A percentile compares a stretch with the other conserved stretches of the same genome.
Conservation (phyloP, 2,329 filamentous ascomycete species). For the Xylaria sp. region DNA sequence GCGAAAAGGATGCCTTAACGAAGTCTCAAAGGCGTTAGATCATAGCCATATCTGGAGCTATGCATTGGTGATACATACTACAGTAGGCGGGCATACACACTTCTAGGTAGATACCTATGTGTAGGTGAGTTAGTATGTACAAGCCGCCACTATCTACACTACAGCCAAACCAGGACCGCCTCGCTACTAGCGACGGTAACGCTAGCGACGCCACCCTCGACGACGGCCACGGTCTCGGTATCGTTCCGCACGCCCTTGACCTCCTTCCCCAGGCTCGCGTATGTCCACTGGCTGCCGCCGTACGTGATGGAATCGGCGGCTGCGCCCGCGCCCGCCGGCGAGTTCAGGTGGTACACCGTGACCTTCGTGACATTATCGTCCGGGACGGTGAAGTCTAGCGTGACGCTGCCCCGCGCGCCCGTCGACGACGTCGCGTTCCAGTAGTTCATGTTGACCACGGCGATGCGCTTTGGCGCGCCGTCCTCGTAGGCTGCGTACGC, state of each 20-base stretch:
- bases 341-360: slow-evolving; percentile 49
- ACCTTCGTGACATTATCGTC: slow-evolving; percentile 36
- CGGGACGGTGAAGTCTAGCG: slow-evolving; percentile 43
- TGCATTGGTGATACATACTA: too few relatives aligned
- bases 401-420: slow-evolving; percentile 40
- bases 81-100: too few relatives aligned
- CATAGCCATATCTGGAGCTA: too few relatives aligned
- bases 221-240: slow-evolving; percentile 46
- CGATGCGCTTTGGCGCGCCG: slow-evolving; percentile 45
- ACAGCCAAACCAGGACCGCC: slow-evolving; percentile 47
- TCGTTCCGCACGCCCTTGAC: slow-evolving; percentile 50
- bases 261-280: slow-evolving; percentile 50
- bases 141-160: slow-evolving; percentile 25
- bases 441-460: slow-evolving; percentile 51
- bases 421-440: slow-evolving; percentile 51
- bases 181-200: slow-evolving; percentile 48
- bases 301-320: slow-evolving; percentile 52
- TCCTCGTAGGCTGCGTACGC: slow-evolving; percentile 50
- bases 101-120: too few relatives aligned
- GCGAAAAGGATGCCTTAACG: not conserved
- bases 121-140: too few relatives aligned
- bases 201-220: slow-evolving; percentile 43
- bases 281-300: slow-evolving; percentile 54
- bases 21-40: too few relatives aligned
- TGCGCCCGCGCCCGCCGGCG: slow-evolving; percentile 51